Base-by-base conservation (phyloP, 805 yeast genomes). In the Starmerella tilneyi region DNA sequence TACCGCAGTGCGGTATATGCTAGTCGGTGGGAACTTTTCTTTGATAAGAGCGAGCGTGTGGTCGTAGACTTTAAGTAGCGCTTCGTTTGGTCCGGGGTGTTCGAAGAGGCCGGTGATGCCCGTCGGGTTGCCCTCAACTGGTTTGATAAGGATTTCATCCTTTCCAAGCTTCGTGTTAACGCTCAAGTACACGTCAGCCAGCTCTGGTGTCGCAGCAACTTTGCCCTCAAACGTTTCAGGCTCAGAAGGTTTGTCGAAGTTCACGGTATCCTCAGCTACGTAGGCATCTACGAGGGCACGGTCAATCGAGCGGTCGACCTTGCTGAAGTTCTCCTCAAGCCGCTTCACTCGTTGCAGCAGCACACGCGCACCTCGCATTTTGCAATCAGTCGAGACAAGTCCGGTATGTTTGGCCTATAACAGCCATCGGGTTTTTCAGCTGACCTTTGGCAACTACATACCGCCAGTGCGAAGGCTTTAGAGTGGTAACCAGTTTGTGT, bases 21-120 rank as follows among this genome's bases (percentile, higher is more conserved):
- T 75, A 22, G 75, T 73, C 43, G 72, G 65, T 30, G 94, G 94
- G 62, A 78, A 79, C 57, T 77, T 73, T 31, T 67, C 70, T 31
- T 71, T 65, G 56, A 84, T 67, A 37, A 74, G 70, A 32, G 65
- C 63, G 56, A 84, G 67, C 2, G 94, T 84, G 47, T 79, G 74
- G 53, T 74, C 74, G 67, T 84, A 84, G 36, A 84, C 67, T 29
- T 81, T 73, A 46, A 76, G 67, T 56, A 84, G 69, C 3, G 86
- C 83, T 2, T 89, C 88, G 62, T 84, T 75, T 44, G 94, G 94
- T 60, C 79, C 74, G 41, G 94, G 94, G 63, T 83, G 92, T 61
- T 79, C 82, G 58, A 66, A 71, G 51, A 84, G 63, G 2, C 92
- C 94, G 3, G 94, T 74, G 50, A 84, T 56, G 53, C 94, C 94